phyloP scores from a whole-genome alignment of 2,329 filamentous ascomycete genomes.

The Monascus ruber region DNA sequence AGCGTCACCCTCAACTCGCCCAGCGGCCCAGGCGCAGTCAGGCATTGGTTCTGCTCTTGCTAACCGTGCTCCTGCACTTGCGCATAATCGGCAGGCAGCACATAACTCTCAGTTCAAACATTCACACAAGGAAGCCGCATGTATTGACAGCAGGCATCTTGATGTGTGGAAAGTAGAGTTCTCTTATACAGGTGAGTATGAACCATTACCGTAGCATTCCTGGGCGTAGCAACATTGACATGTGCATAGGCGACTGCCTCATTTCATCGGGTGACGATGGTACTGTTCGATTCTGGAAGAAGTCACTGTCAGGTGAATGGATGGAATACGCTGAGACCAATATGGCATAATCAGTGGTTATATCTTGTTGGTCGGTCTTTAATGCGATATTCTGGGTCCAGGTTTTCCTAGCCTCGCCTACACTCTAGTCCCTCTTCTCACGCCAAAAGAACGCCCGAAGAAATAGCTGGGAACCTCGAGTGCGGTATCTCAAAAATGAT shows the following conservation, averaged over 20 bases:
- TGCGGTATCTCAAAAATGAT: no score
- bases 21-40: constrained; percentile 30
- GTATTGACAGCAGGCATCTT: constrained; percentile 33
- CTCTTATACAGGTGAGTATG: constrained; percentile 28
- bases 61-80: constrained; percentile 19
- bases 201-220: not conserved
- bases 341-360: constrained; percentile 14
- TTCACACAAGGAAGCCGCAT: constrained; percentile 30
- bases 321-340: constrained; percentile 34
- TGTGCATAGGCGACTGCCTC: constrained; percentile 28
- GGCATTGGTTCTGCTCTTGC: constrained; percentile 33
- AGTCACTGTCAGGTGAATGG: constrained; percentile 32
- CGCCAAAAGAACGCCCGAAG: no score
- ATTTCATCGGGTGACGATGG: constrained; percentile 35
- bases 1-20: constrained; percentile 18
- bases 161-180: constrained; percentile 36
- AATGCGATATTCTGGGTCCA: no score
- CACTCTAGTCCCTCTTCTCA: no score
- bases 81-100: constrained; percentile 20
- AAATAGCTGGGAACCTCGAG: no score
- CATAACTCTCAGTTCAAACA: constrained; percentile 31
- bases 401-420: no score
- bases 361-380: no score
- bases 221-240: not conserved
- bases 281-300: constrained; percentile 33